Evolutionary conservation across 805 yeast species (phyloP).

Genomic region (Cyberlindnera maritima): DNA sequence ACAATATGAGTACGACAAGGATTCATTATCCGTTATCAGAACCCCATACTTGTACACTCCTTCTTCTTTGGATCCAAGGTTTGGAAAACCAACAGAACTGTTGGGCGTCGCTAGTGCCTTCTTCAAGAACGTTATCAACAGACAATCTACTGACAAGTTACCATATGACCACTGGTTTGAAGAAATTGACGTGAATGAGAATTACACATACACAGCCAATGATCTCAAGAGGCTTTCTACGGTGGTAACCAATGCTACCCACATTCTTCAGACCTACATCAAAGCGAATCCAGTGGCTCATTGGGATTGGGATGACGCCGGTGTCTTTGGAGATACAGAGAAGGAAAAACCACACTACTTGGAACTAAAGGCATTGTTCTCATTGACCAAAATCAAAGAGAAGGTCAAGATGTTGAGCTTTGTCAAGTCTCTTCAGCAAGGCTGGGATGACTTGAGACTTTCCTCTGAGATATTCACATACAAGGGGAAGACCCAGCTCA

Average conservation of each 20-base stretch:
- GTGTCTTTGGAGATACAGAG: slow-evolving; percentile 9
- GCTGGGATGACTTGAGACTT: slow-evolving; percentile 15
- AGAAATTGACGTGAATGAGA: slow-evolving; percentile 47
- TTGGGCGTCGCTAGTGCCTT: slow-evolving; percentile 12
- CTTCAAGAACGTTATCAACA: slow-evolving; percentile 11
- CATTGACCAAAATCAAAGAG: slow-evolving; percentile 8
- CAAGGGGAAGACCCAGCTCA: background rate
- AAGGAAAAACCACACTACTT: background rate
- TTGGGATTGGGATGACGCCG: slow-evolving; percentile 24
- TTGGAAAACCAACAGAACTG: slow-evolving; percentile 31
- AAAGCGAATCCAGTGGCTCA: slow-evolving; percentile 11
- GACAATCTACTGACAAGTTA: slow-evolving; percentile 16
- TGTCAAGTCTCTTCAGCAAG: slow-evolving; percentile 5
- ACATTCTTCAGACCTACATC: slow-evolving; percentile 15
- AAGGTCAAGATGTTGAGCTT: background rate
- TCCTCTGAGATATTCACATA: background rate
- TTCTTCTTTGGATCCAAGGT: slow-evolving; percentile 32
- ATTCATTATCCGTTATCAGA: slow-evolving; percentile 31
- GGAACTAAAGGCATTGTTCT: slow-evolving; percentile 8
- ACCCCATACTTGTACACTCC: slow-evolving; percentile 62
- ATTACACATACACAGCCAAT: slow-evolving; percentile 37
- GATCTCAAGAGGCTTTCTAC: slow-evolving; percentile 37
- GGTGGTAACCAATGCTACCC: slow-evolving; percentile 28
- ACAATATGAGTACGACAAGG: slow-evolving; percentile 39
- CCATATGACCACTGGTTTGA: slow-evolving; percentile 43